Percentiles rank a stretch among this genome's conserved stretches.
These are phyloP conservation scores for Breynia disticha DNA, from an alignment of 441 rosid species.

Conservation along the genomic window DNA sequence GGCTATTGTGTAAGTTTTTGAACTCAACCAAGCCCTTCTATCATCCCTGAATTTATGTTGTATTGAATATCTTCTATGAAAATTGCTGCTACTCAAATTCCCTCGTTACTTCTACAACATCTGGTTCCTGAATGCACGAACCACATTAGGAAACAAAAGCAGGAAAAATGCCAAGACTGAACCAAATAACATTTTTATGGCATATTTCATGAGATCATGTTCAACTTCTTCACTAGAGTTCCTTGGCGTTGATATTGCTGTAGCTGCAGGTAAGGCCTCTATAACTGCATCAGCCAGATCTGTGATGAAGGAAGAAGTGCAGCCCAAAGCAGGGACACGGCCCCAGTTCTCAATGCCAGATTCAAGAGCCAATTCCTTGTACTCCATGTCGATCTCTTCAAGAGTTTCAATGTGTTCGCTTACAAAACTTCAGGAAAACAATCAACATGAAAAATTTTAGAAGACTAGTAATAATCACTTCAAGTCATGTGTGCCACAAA, in stretches of 20 bases:
- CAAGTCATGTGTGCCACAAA: no score
- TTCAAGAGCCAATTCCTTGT: slow-evolving; percentile 71
- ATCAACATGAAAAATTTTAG: background rate
- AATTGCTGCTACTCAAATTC: background rate
- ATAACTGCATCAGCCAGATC: slow-evolving; percentile 92
- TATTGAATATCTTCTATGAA: background rate
- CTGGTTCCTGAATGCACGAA: slow-evolving; percentile 48
- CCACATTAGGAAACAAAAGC: slow-evolving; percentile 54
- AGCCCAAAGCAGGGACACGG: slow-evolving; percentile 79
- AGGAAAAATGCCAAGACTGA: slow-evolving; percentile 64
- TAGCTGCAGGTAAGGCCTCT: slow-evolving; percentile 77
- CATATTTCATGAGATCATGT: slow-evolving; percentile 38
- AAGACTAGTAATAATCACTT: background rate
- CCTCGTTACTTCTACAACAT: slow-evolving; percentile 21
- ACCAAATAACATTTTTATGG: slow-evolving; percentile 59
- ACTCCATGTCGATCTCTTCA: slow-evolving; percentile 95
- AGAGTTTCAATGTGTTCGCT: slow-evolving; percentile 96
- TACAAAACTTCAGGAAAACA: slow-evolving; percentile 51
- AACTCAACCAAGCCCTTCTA: no score
- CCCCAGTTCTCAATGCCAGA: slow-evolving; percentile 91
- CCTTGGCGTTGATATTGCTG: slow-evolving; percentile 31
- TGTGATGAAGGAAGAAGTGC: slow-evolving; percentile 66
- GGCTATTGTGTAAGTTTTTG: no score
- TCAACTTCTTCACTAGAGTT: slow-evolving; percentile 31
- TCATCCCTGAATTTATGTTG: slow-evolving; percentile 3